These are phyloP conservation scores for Cryptococcus neoformans DNA, from an alignment of 1,284 basidiomycete genomes.

Conservation along the genomic window DNA sequence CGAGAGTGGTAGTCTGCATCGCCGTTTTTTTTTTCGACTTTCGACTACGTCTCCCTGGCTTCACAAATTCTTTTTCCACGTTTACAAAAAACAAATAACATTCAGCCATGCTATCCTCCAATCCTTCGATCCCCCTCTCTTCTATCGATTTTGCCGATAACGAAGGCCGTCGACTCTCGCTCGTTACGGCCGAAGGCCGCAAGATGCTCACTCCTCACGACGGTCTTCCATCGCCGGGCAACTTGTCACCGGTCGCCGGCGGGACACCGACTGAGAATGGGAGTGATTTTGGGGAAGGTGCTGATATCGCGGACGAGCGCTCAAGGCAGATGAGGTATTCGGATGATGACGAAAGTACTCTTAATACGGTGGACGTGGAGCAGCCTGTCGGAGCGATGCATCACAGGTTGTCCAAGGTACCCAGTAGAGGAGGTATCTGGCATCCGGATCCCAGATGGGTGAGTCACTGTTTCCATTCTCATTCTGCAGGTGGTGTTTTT, in stretches of 20 bases:
- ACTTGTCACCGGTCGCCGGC: slow-evolving; percentile 41
- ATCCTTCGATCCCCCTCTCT: slow-evolving; percentile 43
- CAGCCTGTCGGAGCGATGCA: not conserved
- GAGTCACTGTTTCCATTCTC: slow-evolving; percentile 14
- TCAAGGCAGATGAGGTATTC: too few relatives aligned
- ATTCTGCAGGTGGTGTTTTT: too few relatives aligned
- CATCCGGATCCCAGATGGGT: slow-evolving; percentile 34
- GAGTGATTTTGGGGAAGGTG: too few relatives aligned
- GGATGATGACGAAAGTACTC: too few relatives aligned
- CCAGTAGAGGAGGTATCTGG: slow-evolving; percentile 41
- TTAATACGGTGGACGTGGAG: slow-evolving; percentile 6
- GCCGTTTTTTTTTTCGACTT: too few relatives aligned
- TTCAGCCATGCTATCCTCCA: slow-evolving; percentile 41
- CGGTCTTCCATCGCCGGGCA: slow-evolving; percentile 43
- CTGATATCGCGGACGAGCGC: too few relatives aligned
- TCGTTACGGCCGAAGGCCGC: slow-evolving; percentile 41
- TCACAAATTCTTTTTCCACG: too few relatives aligned
- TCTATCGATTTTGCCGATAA: slow-evolving; percentile 34
- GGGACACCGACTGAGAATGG: slow-evolving; percentile 8
- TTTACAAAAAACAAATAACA: too few relatives aligned
- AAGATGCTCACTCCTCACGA: slow-evolving; percentile 43
- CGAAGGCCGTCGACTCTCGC: slow-evolving; percentile 30
- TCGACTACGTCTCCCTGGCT: too few relatives aligned
- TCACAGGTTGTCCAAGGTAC: slow-evolving; percentile 27
- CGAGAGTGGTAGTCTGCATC: too few relatives aligned